Base-by-base conservation (phyloP, 306 rosid genomes). In the Canavalia ensiformis region DNA sequence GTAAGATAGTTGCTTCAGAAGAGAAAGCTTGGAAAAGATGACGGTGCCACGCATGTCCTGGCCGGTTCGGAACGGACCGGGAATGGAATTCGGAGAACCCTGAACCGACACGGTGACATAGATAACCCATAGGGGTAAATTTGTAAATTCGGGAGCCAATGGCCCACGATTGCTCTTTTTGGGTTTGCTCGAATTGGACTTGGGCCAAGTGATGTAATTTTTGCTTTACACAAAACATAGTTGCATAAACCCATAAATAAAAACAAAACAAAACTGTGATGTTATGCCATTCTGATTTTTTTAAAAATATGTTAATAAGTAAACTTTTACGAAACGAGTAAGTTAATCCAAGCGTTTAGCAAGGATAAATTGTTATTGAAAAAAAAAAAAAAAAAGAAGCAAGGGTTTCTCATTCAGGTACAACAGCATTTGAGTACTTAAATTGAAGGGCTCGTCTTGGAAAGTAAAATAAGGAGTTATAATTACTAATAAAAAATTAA, bases 21-120 rank as follows among this genome's bases (percentile, higher is more conserved):
- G 79, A 78, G 72, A 74, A 69, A 51, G 29, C 35, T 82, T 58
- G 4, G 82, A 72, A 7, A 5, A 30, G 75, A 68, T 30, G 30
- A 47, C 55, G 42, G 75, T 39, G 65, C 65, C 62, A 8, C 81
- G 88, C 95, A 87, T 89, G 13, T 5, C 8, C 10, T 62, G 31
- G 29, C 11, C 47, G n/a, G 80, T 28, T 9, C n/a, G 9, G 30
- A 25, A 5, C 46, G 46, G 49, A 42, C 2, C 8, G 49, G 33
- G 5, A 4, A 34, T 51, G 2, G 33, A 51, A 30, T 7, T 18
- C 10, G 18, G 69, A 37, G 76, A 57, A 42, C 13, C 28, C 65
- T 55, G 77, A 35, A 49, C 25, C 25, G 25, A 18, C 25, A 18
- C 25, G 25, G 25, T 18, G 25, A 18, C 25, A 18, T 18, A 18